These are phyloP conservation scores for Xylariaceae sp. DNA, from an alignment of 2,329 filamentous ascomycete genomes.

Conservation along the genomic window DNA sequence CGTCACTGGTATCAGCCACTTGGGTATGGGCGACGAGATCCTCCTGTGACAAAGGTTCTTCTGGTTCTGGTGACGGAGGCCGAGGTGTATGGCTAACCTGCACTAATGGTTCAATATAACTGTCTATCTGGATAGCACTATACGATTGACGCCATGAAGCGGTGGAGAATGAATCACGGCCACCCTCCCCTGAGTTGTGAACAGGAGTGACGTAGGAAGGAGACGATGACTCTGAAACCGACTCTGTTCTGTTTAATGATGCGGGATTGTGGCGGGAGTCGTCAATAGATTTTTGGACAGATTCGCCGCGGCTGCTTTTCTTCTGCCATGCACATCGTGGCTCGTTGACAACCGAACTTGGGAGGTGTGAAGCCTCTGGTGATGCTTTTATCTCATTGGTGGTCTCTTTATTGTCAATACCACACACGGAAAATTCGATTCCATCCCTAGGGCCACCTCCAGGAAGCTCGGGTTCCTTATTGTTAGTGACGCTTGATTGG, in stretches of 20 bases:
- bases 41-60: constrained; percentile 1
- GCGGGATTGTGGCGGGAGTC: constrained; percentile 8
- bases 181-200: constrained; percentile 16
- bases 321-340: constrained; percentile 11
- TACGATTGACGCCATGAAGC: constrained; percentile 30
- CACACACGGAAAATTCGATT: constrained; percentile 41
- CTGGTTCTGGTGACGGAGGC: constrained; percentile 13
- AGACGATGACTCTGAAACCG: constrained; percentile 21
- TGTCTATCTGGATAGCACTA: constrained; percentile 26
- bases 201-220: constrained; percentile 24
- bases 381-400: constrained; percentile 5
- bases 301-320: constrained; percentile 19
- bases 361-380: constrained; percentile 8
- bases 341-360: constrained; percentile 4
- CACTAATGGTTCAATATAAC: constrained; percentile 21
- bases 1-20: constrained; percentile 3
- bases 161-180: constrained; percentile 25
- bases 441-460: constrained; percentile 43
- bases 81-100: constrained; percentile 2
- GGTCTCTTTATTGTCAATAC: constrained; percentile 17
- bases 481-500: constrained; percentile 26
- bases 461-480: constrained; percentile 28
- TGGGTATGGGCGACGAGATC: neutral
- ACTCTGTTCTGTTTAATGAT: constrained; percentile 15
- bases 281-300: constrained; percentile 11